These are phyloP conservation scores for Tolypocladium sp. DNA, from an alignment of 2,329 filamentous ascomycete species.

Conservation along the genomic window DNA sequence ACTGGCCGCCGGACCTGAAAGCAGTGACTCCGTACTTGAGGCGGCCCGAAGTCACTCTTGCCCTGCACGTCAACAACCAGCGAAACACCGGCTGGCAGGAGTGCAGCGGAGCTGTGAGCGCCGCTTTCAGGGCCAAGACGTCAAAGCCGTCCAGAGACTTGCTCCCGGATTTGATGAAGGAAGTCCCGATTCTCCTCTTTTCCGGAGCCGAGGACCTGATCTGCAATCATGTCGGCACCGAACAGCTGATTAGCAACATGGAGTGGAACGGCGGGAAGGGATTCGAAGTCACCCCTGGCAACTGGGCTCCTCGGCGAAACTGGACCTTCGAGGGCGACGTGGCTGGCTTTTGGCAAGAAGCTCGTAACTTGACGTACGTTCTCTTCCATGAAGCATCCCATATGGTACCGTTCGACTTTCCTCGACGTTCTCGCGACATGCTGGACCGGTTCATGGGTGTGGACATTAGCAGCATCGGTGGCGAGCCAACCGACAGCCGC, in stretches of 20 bases:
- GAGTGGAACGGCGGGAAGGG: slow-evolving; percentile 86
- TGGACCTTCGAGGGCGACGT: slow-evolving; percentile 89
- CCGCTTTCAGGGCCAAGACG: slow-evolving; percentile 58
- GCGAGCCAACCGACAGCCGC: slow-evolving; percentile 64
- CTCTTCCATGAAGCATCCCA: slow-evolving; percentile 93
- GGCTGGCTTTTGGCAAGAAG: slow-evolving; percentile 89
- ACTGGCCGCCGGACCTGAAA: slow-evolving; percentile 85
- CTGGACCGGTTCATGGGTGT: slow-evolving; percentile 92
- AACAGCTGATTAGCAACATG: slow-evolving; percentile 82
- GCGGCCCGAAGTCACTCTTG: slow-evolving; percentile 65
- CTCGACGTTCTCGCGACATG: slow-evolving; percentile 86
- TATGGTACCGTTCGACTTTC: slow-evolving; percentile 95
- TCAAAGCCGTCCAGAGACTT: slow-evolving; percentile 66
- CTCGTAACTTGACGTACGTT: slow-evolving; percentile 91
- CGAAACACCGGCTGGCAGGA: slow-evolving; percentile 88
- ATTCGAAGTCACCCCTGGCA: slow-evolving; percentile 79
- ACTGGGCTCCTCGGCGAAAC: slow-evolving; percentile 82
- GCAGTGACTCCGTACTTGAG: slow-evolving; percentile 77
- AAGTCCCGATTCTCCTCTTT: slow-evolving; percentile 77
- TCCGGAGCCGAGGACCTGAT: slow-evolving; percentile 92
- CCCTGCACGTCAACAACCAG: slow-evolving; percentile 72
- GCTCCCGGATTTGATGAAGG: slow-evolving; percentile 67
- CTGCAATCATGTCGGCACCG: slow-evolving; percentile 94
- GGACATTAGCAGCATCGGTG: slow-evolving; percentile 83
- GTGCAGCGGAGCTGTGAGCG: slow-evolving; percentile 71